Evolutionary conservation across 73 alveolate species (phyloP), one percentile per base, ranked within the genome.

Genomic region (Loxodes magnus): DNA sequence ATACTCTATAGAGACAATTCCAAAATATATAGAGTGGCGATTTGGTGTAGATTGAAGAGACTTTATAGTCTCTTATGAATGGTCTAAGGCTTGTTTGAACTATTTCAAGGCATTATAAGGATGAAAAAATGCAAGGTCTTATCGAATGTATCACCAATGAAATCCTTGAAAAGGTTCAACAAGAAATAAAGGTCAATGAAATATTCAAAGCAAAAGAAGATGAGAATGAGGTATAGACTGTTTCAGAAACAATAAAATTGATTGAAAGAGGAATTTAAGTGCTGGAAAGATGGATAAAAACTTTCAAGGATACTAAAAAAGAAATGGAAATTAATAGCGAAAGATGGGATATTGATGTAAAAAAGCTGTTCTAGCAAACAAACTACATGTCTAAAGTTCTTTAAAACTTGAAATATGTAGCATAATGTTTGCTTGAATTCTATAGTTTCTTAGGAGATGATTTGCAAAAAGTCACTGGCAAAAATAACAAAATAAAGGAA

Each of bases 51-150:
- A 89, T 92, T 22, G 96, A 92, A 53, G 97, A 92, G 62, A 85
- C 97, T n/a, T 75, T 92, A 12, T 87, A 95, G 3, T 88, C 96
- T 16, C 80, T 92, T 5, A 71, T 92, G 73, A 92, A 86, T 42
- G 96, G 96, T 27, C 86, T 92, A 44, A 88, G 89, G 71, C 78
- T 89, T 42, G 81, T 92, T 15, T 92, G 99, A 97, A 92, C 93
- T 64, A 92, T 92, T 41, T 85, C 97, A 4, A 58, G 95, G 35
- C 99, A 92, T 59, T 84, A 85, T 44, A 43, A 73, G 73, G 87
- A 81, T 51, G 90, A 84, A 35, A 90, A 92, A 76, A 88, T 88
- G 92, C 87, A 90, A 26, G 79, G 73, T 37, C 74, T 92, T 23
- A 71, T 87, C 20, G 84, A 71, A 53, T 74, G 75, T 31, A 90